Base-by-base conservation (phyloP, 1,284 basidiomycete genomes). In the Heterobasidion parviporum region DNA sequence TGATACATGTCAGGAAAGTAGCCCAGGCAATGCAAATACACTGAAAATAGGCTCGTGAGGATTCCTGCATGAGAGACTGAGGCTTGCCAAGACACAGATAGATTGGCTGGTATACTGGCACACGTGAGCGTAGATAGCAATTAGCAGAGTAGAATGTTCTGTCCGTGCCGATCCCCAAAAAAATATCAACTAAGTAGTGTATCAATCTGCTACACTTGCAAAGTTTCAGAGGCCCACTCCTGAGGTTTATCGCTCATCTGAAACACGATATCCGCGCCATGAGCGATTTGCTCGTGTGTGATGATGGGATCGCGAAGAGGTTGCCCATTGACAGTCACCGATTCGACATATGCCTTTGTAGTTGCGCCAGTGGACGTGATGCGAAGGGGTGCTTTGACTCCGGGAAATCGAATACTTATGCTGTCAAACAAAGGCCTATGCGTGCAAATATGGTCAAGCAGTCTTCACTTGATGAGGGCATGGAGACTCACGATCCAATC, bases 371-470 rank as follows among this genome's bases (percentile, higher is more conserved):
- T 54, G 0, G 87, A 79, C 1, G 66, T 63, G 55, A 90, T 80
- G 0, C 70, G 72, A 12, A 89, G 68, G 7, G 69, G 74, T 38
- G 62, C 63, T 18, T 60, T 50, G 3, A 69, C 66, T 0, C 67
- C 65, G 0, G 86, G 83, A 1, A 91, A 68, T 35, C 74, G 63
- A 50, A 92, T 72, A 0, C 75, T 77, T 35, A 87, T 72, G 50
- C 72, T 72, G 63, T 90, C 83, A 63, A 87, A 90, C 67, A 90
- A 84, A 0, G 85, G 85, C 0, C 81, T 83, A 52, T 26, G 26
- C 26, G 12, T 35, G 32, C 32, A 20, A 38, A 26, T 34, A 32
- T 57, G 20, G 43, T 8, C 34, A 26, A 4, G 15, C 15, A 14
- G 46, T 33, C 6, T 16, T 52, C 10, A 12, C 26, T 14, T 36